Percentiles rank a stretch among this genome's conserved stretches.
Evolutionary conservation across 257 asterid species (phyloP).

Genomic region (Anisodus acutangulus): DNA sequence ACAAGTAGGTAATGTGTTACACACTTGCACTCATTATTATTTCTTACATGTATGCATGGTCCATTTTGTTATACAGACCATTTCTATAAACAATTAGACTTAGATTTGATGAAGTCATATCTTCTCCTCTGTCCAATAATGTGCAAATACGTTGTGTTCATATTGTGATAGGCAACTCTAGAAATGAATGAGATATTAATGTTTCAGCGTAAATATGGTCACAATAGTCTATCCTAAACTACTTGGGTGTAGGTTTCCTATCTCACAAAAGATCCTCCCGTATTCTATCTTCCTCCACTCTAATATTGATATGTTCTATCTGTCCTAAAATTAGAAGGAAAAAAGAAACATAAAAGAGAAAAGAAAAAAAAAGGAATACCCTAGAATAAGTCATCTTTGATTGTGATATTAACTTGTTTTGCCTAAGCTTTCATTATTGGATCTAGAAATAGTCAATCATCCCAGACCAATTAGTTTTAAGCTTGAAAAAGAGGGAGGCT

Average conservation of each 20-base stretch:
- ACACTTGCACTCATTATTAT: not conserved
- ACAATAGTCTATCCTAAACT: not conserved
- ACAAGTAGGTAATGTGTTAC: not conserved
- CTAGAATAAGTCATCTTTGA: not conserved
- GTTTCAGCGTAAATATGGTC: not conserved
- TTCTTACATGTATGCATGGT: not conserved
- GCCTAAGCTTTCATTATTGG: not conserved
- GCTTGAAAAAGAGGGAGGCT: not conserved
- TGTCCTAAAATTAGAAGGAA: not conserved
- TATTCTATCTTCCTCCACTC: not conserved
- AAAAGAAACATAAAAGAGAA: not conserved
- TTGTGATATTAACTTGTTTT: conserved; percentile 13
- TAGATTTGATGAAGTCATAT: conserved; percentile 19
- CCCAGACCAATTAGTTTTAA: not conserved
- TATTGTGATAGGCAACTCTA: not conserved
- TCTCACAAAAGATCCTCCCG: not conserved
- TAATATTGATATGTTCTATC: not conserved
- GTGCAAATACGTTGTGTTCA: not conserved
- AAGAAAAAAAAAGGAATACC: not conserved
- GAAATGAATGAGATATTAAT: conserved; percentile 13
- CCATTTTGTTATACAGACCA: not conserved
- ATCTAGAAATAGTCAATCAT: not conserved
- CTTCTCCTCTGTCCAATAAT: not conserved
- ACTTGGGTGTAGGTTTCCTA: not conserved
- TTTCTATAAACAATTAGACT: not conserved